phyloP scores from a whole-genome alignment of 306 rosid species.

The Pyrus betulifolia region DNA sequence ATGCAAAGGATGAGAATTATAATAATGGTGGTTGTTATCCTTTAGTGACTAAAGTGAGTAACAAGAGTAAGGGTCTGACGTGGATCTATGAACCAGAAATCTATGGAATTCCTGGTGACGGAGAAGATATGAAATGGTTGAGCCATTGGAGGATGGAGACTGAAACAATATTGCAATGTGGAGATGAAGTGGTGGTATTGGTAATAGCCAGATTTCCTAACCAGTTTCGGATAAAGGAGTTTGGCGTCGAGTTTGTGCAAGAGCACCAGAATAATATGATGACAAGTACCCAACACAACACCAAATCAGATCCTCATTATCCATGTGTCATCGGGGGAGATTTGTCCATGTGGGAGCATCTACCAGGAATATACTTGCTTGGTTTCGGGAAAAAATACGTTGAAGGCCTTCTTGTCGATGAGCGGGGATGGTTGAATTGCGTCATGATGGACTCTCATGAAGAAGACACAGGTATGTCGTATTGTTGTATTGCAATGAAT shows the following conservation, averaged over 20 bases:
- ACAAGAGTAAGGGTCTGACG: neutral
- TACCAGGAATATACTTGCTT: too few species aligned
- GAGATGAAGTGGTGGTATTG: neutral
- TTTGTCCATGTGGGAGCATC: too few species aligned
- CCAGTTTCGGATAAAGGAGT: neutral
- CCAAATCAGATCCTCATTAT: neutral
- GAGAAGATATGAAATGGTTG: slow-evolving; percentile 5
- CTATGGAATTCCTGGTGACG: neutral
- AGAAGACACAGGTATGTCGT: neutral
- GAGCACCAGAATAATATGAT: neutral
- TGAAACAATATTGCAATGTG: neutral
- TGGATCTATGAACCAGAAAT: neutral
- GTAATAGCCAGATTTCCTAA: neutral
- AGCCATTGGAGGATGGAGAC: neutral
- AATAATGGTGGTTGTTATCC: fast-evolving
- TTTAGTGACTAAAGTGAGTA: neutral
- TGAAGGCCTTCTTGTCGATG: too few species aligned
- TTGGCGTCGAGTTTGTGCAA: neutral
- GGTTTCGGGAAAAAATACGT: too few species aligned
- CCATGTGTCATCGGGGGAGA: too few species aligned
- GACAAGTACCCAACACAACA: neutral
- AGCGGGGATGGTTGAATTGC: too few species aligned
- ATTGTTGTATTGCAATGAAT: neutral
- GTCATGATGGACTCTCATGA: too few species aligned
- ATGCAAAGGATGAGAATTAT: neutral